phyloP scores from a whole-genome alignment of 495 filamentous ascomycete genomes.

The Hypoxylon intermedium region DNA sequence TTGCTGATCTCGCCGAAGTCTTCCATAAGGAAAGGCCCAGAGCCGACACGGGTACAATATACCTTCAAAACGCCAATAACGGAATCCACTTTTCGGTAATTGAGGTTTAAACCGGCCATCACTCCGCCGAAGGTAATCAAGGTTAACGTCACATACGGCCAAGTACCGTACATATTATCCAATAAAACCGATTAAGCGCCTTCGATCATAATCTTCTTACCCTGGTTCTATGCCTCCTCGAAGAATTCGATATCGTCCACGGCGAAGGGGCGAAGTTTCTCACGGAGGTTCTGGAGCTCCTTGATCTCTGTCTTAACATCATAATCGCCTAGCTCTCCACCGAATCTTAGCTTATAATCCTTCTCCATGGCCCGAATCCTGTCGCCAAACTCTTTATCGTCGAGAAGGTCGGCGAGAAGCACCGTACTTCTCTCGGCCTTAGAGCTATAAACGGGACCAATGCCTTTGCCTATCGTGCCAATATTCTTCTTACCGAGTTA shows the following conservation, averaged over 20 bases:
- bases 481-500: slow-evolving; percentile 67
- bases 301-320: slow-evolving; percentile 80
- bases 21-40: slow-evolving; percentile 86
- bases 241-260: slow-evolving; percentile 74
- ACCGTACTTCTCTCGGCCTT: slow-evolving; percentile 81
- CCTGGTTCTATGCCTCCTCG: slow-evolving; percentile 60
- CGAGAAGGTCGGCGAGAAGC: slow-evolving; percentile 76
- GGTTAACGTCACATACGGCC: slow-evolving; percentile 25
- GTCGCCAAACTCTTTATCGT: slow-evolving; percentile 70
- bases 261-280: slow-evolving; percentile 69
- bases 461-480: slow-evolving; percentile 68
- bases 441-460: slow-evolving; percentile 82
- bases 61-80: slow-evolving; percentile 91
- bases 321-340: slow-evolving; percentile 71
- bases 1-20: slow-evolving; percentile 66
- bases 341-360: slow-evolving; percentile 76
- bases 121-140: slow-evolving; percentile 29
- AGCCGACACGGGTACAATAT: slow-evolving; percentile 74
- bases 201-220: slow-evolving; percentile 77
- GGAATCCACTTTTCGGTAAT: slow-evolving; percentile 23
- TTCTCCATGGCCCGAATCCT: slow-evolving; percentile 71
- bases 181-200: slow-evolving; percentile 80
- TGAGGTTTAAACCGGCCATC: slow-evolving; percentile 24
- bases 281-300: slow-evolving; percentile 65
- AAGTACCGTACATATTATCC: slow-evolving; percentile 50